phyloP scores from a whole-genome alignment of 2,329 filamentous ascomycete species.

The Parafenestella ontariensis region DNA sequence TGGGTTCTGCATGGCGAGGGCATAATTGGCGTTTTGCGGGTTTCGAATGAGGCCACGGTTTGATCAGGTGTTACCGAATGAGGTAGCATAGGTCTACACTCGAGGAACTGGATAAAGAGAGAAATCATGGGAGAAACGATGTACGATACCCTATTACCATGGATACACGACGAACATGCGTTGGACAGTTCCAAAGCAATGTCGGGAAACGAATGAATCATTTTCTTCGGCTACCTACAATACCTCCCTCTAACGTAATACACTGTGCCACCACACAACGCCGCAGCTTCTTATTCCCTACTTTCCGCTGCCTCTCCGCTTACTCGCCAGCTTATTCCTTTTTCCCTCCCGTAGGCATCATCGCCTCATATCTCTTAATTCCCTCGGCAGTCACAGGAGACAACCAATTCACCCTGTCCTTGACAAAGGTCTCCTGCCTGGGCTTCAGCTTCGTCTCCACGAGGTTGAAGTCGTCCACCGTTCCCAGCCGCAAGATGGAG shows the following conservation, averaged over 20 bases:
- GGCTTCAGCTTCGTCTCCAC: conserved; percentile 65
- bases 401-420: conserved; percentile 61
- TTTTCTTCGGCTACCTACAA: not conserved
- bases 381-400: conserved; percentile 4
- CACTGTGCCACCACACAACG: not conserved
- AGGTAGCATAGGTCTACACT: not conserved
- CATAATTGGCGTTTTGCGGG: not conserved
- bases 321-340: not conserved
- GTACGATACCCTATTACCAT: not conserved
- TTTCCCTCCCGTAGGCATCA: not conserved
- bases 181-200: not conserved
- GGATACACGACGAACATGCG: not conserved
- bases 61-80: not conserved
- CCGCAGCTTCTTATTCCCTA: not conserved
- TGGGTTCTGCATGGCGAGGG: not conserved
- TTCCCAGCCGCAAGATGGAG: conserved; percentile 64
- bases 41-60: not conserved
- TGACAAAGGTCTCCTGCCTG: conserved; percentile 59
- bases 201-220: not conserved
- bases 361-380: conserved; percentile 3
- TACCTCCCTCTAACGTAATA: not conserved
- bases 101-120: not conserved
- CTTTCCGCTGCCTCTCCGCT: not conserved
- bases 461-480: conserved; percentile 67
- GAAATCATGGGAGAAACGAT: not conserved